Evolutionary conservation across 2,329 filamentous ascomycete species (phyloP), one percentile per base, ranked within the genome.

Genomic region (Arthrinium puccinioides): DNA sequence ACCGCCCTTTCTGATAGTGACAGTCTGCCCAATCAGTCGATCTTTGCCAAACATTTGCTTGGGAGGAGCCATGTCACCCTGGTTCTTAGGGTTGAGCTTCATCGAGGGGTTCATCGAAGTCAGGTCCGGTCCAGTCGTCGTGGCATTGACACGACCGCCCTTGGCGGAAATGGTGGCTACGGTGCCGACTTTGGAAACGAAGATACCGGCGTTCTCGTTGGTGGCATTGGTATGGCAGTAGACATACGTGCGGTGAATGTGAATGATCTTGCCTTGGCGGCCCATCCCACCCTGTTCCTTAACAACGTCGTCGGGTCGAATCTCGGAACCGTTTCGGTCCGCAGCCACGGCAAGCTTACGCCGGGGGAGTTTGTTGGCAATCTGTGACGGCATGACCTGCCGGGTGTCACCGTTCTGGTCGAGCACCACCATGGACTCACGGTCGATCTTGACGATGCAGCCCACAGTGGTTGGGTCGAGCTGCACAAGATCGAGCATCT

Each of bases 161-260:
- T 96, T 96, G 27, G 90, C 89, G n/a, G 89, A 88, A 24, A 96
- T 79, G 1, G 89, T 95, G 35, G 83, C 82, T 42, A 98, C 85
- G 54, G 88, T 94, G 51, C 76, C 82, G 29, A 87, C 84, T 44
- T 89, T 81, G 13, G 85, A 83, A 23, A 97, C 90, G 50, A 94
- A 94, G 9, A 97, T 82, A 45, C 92, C 79, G 1, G 87, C 82
- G 54, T 96, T 94, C 56, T 97, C 88, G 29, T 80, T 84, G 37
- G 82, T 81, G 30, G 84, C 76, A 44, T 89, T 82, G 55, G 86
- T 94, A 55, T 94, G 86, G 38, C 94, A 68, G 66, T 94, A 98
- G 14, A 96, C 76, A 56, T 81, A 94, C n/a, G 87, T 87, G 35
- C 92, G 82, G 60, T 97, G 83, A 39, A 98, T 89, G 60, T 97